Evolutionary conservation across 1,284 basidiomycete species (phyloP).

Genomic region (Porodaedalea pini): DNA sequence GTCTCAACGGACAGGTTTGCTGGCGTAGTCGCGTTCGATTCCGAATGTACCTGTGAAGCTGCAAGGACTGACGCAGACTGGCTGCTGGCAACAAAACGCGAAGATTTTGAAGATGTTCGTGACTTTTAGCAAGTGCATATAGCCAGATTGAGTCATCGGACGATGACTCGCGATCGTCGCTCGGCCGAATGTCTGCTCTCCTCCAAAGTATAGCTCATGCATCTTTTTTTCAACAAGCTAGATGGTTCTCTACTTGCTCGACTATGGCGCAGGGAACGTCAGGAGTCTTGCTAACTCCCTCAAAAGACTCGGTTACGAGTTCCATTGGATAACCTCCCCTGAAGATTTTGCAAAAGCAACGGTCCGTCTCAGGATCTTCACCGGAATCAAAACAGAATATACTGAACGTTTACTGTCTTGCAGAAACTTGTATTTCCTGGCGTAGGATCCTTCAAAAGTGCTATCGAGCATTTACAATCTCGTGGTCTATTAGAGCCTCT

Average conservation of each 20-base stretch:
- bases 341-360: conserved; percentile 87
- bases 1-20: too few relatives aligned
- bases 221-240: background rate
- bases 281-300: conserved; percentile 93
- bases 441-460: conserved; percentile 93
- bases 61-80: too few relatives aligned
- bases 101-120: background rate
- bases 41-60: too few relatives aligned
- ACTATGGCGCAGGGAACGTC: conserved; percentile 96
- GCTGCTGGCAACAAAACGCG: too few relatives aligned
- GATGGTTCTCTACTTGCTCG: conserved; percentile 84
- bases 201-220: conserved; percentile 1
- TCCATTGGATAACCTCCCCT: conserved; percentile 86
- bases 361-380: conserved; percentile 49
- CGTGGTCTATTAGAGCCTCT: conserved; percentile 83
- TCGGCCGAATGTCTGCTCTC: conserved; percentile 4
- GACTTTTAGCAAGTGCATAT: background rate
- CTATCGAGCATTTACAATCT: conserved; percentile 72
- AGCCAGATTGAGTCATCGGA: background rate
- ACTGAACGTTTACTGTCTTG: conserved; percentile 19
- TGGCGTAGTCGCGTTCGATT: too few relatives aligned
- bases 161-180: conserved; percentile 8
- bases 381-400: conserved; percentile 22
- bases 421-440: conserved; percentile 97
- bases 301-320: conserved; percentile 80